Evolutionary conservation across 805 yeast genomes (phyloP).

Genomic region (Teunomyces gatunensis): DNA sequence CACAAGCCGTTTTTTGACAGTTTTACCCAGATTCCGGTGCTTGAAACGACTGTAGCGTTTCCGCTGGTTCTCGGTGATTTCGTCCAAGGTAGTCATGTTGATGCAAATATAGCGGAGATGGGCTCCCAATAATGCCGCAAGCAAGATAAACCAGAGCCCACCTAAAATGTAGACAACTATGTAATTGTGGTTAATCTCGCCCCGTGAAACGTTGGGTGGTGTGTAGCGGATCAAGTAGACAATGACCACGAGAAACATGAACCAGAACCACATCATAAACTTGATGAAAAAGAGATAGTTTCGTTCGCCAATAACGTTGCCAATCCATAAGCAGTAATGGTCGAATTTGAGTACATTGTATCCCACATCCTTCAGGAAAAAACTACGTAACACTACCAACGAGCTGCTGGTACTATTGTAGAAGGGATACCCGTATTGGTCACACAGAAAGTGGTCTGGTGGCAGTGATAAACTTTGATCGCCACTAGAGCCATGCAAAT

Average conservation of each 20-base stretch:
- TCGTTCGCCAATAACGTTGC: slow-evolving; percentile 63
- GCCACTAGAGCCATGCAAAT: slow-evolving; percentile 7
- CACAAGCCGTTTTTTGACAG: slow-evolving; percentile 7
- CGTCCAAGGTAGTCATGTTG: slow-evolving; percentile 63
- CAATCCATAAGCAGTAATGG: slow-evolving; percentile 81
- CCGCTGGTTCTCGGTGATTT: slow-evolving; percentile 34
- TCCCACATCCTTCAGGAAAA: slow-evolving; percentile 58
- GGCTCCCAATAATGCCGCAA: slow-evolving; percentile 39
- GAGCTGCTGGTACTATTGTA: slow-evolving; percentile 72
- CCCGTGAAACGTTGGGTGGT: slow-evolving; percentile 17
- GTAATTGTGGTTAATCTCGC: slow-evolving; percentile 44
- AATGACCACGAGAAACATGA: slow-evolving; percentile 31
- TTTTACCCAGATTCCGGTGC: slow-evolving; percentile 7
- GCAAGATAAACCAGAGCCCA: slow-evolving; percentile 46
- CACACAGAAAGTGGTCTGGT: slow-evolving; percentile 66
- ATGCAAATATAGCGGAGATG: slow-evolving; percentile 44
- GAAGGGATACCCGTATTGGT: slow-evolving; percentile 67
- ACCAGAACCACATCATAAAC: slow-evolving; percentile 39
- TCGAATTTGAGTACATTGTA: slow-evolving; percentile 74
- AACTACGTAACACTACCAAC: slow-evolving; percentile 64
- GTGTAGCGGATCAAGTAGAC: slow-evolving; percentile 25
- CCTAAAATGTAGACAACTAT: slow-evolving; percentile 46
- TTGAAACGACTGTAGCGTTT: slow-evolving; percentile 29
- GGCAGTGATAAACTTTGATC: slow-evolving; percentile 29
- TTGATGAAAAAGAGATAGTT: slow-evolving; percentile 63